Base-by-base conservation (phyloP, 257 asterid species). In the Nicotiana attenuata region DNA sequence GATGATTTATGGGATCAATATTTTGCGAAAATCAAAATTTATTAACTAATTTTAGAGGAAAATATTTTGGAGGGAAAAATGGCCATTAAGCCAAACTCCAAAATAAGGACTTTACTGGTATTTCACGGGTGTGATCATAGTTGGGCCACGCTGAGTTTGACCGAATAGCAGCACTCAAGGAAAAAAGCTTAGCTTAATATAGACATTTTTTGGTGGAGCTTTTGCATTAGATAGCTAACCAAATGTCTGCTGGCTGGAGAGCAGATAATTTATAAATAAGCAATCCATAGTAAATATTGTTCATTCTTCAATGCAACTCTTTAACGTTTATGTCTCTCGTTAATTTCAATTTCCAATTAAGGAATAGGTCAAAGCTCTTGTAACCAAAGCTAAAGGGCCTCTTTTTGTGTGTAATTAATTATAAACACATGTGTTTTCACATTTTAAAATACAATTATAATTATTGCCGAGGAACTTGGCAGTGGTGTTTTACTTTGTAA, bases 211-310 rank as follows among this genome's bases (percentile, higher is more conserved):
- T 20, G 20, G 59, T 45, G 26, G 73, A 76, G 59, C 60, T 22
- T 67, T 80, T 81, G 67, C 61, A 47, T 73, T 53, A 83, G 63
- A 59, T 47, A 66, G 52, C 17, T 76, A 77, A 64, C 81, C 65
- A 19, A 57, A 33, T 82, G 86, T 80, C 73, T 29, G 82, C 60
- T 45, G 60, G 66, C 31, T 41, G 41, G 17, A 29, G 50, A 77
- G 64, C 90, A 83, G 22, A 79, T 52, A 66, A 80, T 86, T 61
- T 83, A 80, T 64, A 81, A 47, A 64, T 55, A 78, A 82, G 41
- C 79, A 73, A 73, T 73, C 61, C 79, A 73, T 24, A 71, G 26
- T 11, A n/a, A 65, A 7, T 19, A 73, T 22, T 47, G 79, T 35
- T 19, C 13, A 41, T 41, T 20, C 13, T 41, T 71, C 59, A 13